These are phyloP conservation scores for Pichia paraexigua DNA, from an alignment of 805 yeast species.

Conservation along the genomic window DNA sequence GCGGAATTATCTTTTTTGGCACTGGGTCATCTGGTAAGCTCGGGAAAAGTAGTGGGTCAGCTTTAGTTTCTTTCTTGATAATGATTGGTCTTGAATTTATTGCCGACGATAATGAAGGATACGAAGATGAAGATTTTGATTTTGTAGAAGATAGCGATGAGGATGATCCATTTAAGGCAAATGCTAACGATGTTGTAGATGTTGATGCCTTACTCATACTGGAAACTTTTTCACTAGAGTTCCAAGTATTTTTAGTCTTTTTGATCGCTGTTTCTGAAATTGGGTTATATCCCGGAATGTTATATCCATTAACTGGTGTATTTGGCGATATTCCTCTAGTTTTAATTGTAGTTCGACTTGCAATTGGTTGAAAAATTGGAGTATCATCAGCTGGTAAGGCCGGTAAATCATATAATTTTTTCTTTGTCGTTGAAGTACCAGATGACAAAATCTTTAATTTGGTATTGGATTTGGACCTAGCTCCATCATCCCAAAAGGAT, in stretches of 20 bases:
- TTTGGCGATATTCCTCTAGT: constrained; percentile 14
- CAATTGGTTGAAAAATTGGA: constrained; percentile 3
- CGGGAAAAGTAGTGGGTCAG: constrained; percentile 24
- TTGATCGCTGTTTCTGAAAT: background rate
- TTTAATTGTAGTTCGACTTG: background rate
- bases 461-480: background rate
- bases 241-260: constrained; percentile 13
- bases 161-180: background rate
- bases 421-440: background rate
- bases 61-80: background rate
- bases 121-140: background rate
- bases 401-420: constrained; percentile 5
- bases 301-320: constrained; percentile 13
- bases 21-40: constrained; percentile 31
- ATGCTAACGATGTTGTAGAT: background rate
- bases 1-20: constrained; percentile 41
- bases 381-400: constrained; percentile 8
- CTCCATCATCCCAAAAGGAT: background rate
- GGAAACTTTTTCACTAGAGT: constrained; percentile 20
- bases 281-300: constrained; percentile 17
- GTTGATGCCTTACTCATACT: constrained; percentile 14
- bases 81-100: background rate
- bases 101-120: constrained; percentile 4
- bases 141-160: constrained; percentile 8
- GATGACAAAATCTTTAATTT: background rate